Percentiles rank a stretch among this genome's conserved stretches.
These are phyloP conservation scores for Paramecium sexaurelia DNA, from an alignment of 73 alveolate genomes.

Conservation along the genomic window DNA sequence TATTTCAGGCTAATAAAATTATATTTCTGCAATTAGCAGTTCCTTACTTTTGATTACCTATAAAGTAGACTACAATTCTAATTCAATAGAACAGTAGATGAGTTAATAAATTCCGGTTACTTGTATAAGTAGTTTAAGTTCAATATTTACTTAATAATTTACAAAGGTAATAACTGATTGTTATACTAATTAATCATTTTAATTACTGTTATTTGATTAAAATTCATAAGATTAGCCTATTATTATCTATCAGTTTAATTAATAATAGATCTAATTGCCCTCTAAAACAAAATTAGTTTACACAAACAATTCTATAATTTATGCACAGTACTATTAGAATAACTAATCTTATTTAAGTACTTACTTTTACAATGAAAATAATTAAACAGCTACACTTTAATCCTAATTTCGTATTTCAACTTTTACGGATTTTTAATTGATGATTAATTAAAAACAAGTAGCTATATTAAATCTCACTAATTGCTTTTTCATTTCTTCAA, in stretches of 20 bases:
- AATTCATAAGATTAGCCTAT: background rate
- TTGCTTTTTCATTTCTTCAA: background rate
- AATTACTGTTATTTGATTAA: background rate
- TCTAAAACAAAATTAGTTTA: background rate
- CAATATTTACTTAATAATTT: background rate
- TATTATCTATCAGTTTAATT: background rate
- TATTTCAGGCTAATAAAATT: background rate
- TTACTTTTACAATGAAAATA: background rate
- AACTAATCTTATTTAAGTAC: background rate
- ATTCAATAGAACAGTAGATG: background rate
- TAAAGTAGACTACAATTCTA: background rate
- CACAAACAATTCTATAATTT: background rate
- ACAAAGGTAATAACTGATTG: background rate
- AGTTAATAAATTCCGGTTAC: background rate
- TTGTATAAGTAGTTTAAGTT: background rate
- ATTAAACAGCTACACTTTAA: background rate
- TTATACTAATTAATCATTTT: background rate
- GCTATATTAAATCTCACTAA: background rate
- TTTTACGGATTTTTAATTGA: background rate
- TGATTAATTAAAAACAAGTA: background rate
- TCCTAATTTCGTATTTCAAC: background rate
- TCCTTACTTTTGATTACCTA: background rate
- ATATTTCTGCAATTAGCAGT: background rate
- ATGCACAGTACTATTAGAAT: background rate
- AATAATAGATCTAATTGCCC: background rate